Evolutionary conservation across 2,329 filamentous ascomycete genomes (phyloP).

Genomic region (Elsinoe arachidis): DNA sequence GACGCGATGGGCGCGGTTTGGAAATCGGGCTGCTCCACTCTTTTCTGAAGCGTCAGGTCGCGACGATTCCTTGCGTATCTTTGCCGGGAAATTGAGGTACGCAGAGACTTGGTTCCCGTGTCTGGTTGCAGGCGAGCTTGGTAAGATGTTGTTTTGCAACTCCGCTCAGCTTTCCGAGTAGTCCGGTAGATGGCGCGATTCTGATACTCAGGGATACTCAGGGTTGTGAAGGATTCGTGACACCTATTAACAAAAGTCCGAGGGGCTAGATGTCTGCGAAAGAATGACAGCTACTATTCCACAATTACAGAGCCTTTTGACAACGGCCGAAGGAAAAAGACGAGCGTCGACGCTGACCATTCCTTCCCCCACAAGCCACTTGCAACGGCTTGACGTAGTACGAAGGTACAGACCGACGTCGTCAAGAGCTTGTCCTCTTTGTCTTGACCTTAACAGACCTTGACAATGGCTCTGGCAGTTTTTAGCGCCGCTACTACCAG

Average conservation of each 20-base stretch:
- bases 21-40: constrained; percentile 4
- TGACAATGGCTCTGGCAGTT: neutral
- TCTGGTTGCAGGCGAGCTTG: neutral
- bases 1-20: constrained; percentile 8
- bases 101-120: neutral
- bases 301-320: neutral
- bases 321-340: neutral
- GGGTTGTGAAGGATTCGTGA: neutral
- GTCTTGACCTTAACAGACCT: neutral
- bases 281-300: neutral
- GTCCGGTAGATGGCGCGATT: constrained; percentile 2
- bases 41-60: neutral
- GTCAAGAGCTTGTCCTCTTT: neutral
- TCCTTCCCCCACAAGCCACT: constrained; percentile 4
- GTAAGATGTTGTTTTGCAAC: neutral
- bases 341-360: neutral
- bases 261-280: neutral
- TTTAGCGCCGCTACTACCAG: constrained; percentile 6
- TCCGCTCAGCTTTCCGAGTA: neutral
- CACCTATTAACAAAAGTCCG: neutral
- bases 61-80: constrained; percentile 7
- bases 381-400: constrained; percentile 11
- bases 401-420: neutral
- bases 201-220: neutral
- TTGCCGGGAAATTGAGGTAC: constrained; percentile 4